A percentile compares a stretch with the other conserved stretches of the same genome.
Evolutionary conservation across 768 basidiomycete genomes (phyloP).

Genomic region (Rhodosporidiobolus odoratus): DNA sequence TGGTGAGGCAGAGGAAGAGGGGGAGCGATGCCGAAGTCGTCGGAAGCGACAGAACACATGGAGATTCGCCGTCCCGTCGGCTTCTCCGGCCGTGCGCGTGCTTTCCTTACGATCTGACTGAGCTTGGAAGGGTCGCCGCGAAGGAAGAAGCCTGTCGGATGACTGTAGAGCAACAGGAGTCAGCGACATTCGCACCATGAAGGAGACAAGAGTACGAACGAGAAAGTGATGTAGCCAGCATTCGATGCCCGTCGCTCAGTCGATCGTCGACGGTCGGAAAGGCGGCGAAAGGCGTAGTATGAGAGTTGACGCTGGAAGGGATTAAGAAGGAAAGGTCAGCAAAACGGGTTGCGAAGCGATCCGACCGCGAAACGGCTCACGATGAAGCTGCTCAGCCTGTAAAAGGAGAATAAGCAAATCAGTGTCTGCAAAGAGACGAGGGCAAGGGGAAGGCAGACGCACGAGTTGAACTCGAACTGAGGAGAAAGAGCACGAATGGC

Average conservation of each 20-base stretch:
- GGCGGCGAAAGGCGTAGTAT: constrained; percentile 34
- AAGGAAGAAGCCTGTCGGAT: constrained; percentile 26
- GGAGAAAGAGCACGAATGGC: constrained; percentile 29
- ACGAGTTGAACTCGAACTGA: constrained; percentile 27
- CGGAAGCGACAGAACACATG: not conserved
- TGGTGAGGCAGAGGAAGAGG: not conserved
- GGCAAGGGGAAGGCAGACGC: not conserved
- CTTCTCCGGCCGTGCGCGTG: constrained; percentile 12
- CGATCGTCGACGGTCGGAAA: constrained; percentile 32
- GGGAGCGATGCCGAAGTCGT: not conserved
- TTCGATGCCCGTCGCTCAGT: constrained; percentile 13
- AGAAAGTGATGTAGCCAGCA: constrained; percentile 29
- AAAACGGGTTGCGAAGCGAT: not conserved
- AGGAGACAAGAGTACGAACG: not conserved
- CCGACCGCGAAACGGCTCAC: not conserved
- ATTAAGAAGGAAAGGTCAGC: not conserved
- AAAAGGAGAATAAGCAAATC: not conserved
- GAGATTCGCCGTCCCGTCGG: not conserved
- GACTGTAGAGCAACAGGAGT: no score
- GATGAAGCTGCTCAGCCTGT: constrained; percentile 33
- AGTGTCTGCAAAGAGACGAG: no score
- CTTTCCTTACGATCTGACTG: constrained; percentile 24
- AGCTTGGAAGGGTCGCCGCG: constrained; percentile 26
- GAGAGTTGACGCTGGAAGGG: constrained; percentile 24
- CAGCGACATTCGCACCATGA: no score